A percentile compares a stretch with the other conserved stretches of the same genome.
These are phyloP conservation scores for Vanderwaltozyma verrucispora DNA, from an alignment of 805 yeast species.

Conservation along the genomic window DNA sequence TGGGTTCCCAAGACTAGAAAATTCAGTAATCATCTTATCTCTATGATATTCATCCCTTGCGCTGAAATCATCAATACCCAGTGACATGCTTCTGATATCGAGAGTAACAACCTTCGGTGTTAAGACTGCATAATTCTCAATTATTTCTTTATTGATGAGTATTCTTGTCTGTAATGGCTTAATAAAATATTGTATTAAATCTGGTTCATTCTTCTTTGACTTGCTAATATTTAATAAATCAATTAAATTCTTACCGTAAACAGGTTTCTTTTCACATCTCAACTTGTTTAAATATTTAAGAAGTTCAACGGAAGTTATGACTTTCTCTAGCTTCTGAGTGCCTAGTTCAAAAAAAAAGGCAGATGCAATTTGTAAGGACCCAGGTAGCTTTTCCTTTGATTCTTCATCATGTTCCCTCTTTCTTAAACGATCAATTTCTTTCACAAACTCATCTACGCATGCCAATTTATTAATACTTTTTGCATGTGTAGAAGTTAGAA, in stretches of 20 bases:
- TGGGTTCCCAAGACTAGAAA: slow-evolving; percentile 32
- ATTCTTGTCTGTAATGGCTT: slow-evolving; percentile 35
- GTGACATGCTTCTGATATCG: slow-evolving; percentile 44
- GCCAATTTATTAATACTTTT: slow-evolving; percentile 35
- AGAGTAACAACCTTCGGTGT: slow-evolving; percentile 80
- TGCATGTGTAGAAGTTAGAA: slow-evolving; percentile 37
- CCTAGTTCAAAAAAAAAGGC: slow-evolving; percentile 51
- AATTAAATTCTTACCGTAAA: slow-evolving; percentile 54
- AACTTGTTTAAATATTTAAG: slow-evolving; percentile 51
- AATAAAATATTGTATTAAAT: slow-evolving; percentile 26
- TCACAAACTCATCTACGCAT: slow-evolving; percentile 37
- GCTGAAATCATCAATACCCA: slow-evolving; percentile 21
- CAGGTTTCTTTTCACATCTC: slow-evolving; percentile 55
- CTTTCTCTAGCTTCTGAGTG: slow-evolving; percentile 40
- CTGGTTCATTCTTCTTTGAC: not conserved
- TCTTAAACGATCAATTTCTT: slow-evolving; percentile 36
- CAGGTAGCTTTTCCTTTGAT: slow-evolving; percentile 11
- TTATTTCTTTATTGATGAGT: slow-evolving; percentile 34
- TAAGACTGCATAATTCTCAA: slow-evolving; percentile 73
- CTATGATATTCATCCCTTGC: slow-evolving; percentile 23
- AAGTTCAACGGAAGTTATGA: slow-evolving; percentile 46
- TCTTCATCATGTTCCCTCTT: slow-evolving; percentile 10
- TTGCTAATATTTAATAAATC: slow-evolving; percentile 24
- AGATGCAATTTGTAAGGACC: slow-evolving; percentile 33
- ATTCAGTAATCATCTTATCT: slow-evolving; percentile 6